These are phyloP conservation scores for Scedosporium apiospermum DNA, from an alignment of 2,329 filamentous ascomycete species.

Conservation along the genomic window DNA sequence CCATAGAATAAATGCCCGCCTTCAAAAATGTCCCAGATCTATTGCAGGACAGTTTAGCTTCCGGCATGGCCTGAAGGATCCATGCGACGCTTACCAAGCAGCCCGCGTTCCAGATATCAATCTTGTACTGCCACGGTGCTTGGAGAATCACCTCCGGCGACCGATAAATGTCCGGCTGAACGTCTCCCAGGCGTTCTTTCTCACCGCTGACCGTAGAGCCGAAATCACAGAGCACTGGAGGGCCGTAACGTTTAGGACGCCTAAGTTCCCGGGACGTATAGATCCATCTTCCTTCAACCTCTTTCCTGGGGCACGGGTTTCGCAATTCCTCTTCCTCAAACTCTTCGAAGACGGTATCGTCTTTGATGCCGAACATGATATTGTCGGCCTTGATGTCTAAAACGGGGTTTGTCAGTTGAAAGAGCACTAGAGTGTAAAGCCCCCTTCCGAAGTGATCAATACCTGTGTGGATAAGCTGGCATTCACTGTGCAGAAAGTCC, in stretches of 20 bases:
- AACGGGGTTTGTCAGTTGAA: slow-evolving; percentile 10
- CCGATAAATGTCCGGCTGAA: slow-evolving; percentile 31
- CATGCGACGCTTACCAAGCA: slow-evolving; percentile 30
- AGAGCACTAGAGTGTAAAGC: no score
- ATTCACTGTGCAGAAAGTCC: slow-evolving; percentile 36
- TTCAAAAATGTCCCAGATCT: background rate
- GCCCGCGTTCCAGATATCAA: slow-evolving; percentile 44
- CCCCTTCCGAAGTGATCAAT: slow-evolving; percentile 19
- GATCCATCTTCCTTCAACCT: slow-evolving; percentile 26
- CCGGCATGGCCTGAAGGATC: no score
- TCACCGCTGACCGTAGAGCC: slow-evolving; percentile 31
- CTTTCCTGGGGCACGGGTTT: slow-evolving; percentile 31
- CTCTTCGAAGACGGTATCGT: slow-evolving; percentile 26
- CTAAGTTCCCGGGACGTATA: slow-evolving; percentile 30
- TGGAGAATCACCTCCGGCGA: slow-evolving; percentile 37
- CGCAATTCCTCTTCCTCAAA: slow-evolving; percentile 30
- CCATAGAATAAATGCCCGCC: background rate
- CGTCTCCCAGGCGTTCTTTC: slow-evolving; percentile 21
- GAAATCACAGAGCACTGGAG: slow-evolving; percentile 37
- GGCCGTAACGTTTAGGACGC: slow-evolving; percentile 20
- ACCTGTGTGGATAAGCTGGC: slow-evolving; percentile 36
- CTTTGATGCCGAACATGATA: slow-evolving; percentile 30
- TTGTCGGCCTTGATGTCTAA: slow-evolving; percentile 37
- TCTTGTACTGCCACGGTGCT: slow-evolving; percentile 31
- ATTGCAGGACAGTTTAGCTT: background rate